Conservation (phyloP, 257 asterid genomes). For the Nyctanthes arbortristis region DNA sequence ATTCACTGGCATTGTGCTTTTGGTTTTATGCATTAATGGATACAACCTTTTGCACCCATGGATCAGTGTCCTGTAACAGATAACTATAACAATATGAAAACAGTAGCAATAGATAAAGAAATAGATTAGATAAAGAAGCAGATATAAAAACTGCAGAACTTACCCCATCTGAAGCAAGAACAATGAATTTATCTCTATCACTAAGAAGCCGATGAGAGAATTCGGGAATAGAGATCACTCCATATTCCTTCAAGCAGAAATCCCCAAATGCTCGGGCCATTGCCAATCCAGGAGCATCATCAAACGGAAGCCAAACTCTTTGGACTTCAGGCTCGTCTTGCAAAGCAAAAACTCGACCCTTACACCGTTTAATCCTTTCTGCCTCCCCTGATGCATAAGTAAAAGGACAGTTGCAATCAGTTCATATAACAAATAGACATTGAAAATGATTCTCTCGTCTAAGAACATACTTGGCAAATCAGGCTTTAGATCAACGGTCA, state of each 20-base stretch:
- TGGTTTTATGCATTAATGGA: neutral
- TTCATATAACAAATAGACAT: neutral
- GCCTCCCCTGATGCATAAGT: slow-evolving; percentile 72
- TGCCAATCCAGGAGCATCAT: slow-evolving; percentile 98
- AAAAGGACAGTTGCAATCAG: neutral
- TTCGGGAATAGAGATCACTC: slow-evolving; percentile 95
- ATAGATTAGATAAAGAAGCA: neutral
- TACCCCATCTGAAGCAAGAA: slow-evolving; percentile 99
- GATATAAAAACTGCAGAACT: slow-evolving; percentile 24
- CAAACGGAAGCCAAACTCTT: slow-evolving; percentile 96
- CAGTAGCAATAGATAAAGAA: neutral
- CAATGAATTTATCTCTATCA: slow-evolving; percentile 76
- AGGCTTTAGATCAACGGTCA: slow-evolving; percentile 98
- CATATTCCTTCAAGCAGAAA: slow-evolving; percentile 96
- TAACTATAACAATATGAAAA: neutral
- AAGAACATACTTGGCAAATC: slow-evolving; percentile 78
- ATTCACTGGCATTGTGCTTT: neutral
- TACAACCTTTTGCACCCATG: neutral
- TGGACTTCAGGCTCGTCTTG: slow-evolving; percentile 99
- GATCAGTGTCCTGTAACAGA: neutral
- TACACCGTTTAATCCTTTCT: slow-evolving; percentile 91
- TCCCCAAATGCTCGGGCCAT: slow-evolving; percentile 99
- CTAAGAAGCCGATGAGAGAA: slow-evolving; percentile 74
- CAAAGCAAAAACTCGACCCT: slow-evolving; percentile 94
- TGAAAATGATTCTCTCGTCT: neutral